Conservation (phyloP, 2,329 filamentous ascomycete species). For the Colletotrichum zoysiae region DNA sequence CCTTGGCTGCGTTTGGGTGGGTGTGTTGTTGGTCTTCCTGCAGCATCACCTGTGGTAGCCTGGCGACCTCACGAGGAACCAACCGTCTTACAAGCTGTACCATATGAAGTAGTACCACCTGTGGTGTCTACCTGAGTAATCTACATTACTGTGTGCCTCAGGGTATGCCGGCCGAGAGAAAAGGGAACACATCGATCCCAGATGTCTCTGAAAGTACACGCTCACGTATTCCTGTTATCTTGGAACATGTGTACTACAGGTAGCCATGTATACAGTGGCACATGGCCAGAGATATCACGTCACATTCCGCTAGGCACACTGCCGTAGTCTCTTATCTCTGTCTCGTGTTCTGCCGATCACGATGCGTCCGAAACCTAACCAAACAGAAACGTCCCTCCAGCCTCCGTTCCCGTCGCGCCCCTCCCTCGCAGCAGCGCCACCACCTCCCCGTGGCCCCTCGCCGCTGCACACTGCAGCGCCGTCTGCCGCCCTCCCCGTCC, state of each 20-base stretch:
- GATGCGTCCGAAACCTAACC: conserved; percentile 12
- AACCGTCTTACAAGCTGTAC: too few species aligned
- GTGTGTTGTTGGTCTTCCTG: not conserved
- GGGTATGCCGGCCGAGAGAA: not conserved
- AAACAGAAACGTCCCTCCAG: conserved; percentile 35
- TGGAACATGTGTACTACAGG: not conserved
- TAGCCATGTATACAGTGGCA: not conserved
- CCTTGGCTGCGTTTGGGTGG: conserved; percentile 15
- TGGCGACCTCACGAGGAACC: too few species aligned
- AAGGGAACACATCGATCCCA: not conserved
- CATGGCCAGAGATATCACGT: not conserved
- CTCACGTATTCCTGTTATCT: not conserved
- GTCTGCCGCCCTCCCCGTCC: conserved; percentile 45
- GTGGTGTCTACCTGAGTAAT: too few species aligned
- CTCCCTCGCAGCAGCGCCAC: conserved; percentile 55
- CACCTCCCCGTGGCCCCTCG: conserved; percentile 55
- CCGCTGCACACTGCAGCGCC: conserved; percentile 50
- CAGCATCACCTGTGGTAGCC: too few species aligned
- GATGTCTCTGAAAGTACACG: too few species aligned
- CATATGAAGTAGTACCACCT: too few species aligned
- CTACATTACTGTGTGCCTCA: too few species aligned
- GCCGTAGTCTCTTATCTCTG: too few species aligned
- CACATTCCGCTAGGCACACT: too few species aligned
- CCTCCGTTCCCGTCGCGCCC: conserved; percentile 47
- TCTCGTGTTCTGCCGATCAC: too few species aligned